phyloP scores from a whole-genome alignment of 495 filamentous ascomycete species.

The Xylaria sp. region DNA sequence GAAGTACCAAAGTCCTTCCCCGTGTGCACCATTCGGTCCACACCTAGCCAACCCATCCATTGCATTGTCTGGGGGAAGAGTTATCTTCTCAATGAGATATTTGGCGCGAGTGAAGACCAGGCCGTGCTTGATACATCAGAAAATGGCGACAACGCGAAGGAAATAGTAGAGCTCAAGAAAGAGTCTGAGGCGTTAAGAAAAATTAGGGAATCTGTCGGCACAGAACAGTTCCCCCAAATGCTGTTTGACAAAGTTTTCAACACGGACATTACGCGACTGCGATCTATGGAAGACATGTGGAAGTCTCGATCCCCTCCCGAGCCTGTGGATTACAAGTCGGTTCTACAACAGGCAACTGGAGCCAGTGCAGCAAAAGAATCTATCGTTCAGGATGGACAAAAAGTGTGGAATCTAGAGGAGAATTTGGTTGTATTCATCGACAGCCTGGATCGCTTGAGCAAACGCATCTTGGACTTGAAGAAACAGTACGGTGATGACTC shows the following conservation, averaged over 20 bases:
- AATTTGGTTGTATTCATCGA: conserved; percentile 87
- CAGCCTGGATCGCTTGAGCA: conserved; percentile 78
- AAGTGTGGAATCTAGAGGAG: conserved; percentile 79
- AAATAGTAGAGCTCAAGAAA: conserved; percentile 83
- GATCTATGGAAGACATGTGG: conserved; percentile 98
- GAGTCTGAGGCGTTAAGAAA: conserved; percentile 84
- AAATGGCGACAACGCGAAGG: conserved; percentile 82
- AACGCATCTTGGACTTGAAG: conserved; percentile 68
- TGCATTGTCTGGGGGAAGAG: conserved; percentile 99
- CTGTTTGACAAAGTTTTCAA: conserved; percentile 95
- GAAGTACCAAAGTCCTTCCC: conserved; percentile 89
- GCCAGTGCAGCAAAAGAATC: conserved; percentile 57
- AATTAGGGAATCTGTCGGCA: conserved; percentile 84
- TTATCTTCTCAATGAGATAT: conserved; percentile 92
- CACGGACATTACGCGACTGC: conserved; percentile 80
- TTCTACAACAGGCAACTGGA: conserved; percentile 52
- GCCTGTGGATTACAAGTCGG: conserved; percentile 67
- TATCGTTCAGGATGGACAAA: conserved; percentile 72
- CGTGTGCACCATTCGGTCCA: conserved; percentile 96
- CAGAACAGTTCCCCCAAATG: conserved; percentile 74
- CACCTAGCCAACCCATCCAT: conserved; percentile 93
- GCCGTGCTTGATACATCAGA: conserved; percentile 76
- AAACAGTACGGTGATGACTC: conserved; percentile 53
- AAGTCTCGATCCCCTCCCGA: conserved; percentile 78
- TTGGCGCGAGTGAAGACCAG: conserved; percentile 89